Conservation (phyloP, 2,329 filamentous ascomycete genomes). For the Cladophialophora exuberans region DNA sequence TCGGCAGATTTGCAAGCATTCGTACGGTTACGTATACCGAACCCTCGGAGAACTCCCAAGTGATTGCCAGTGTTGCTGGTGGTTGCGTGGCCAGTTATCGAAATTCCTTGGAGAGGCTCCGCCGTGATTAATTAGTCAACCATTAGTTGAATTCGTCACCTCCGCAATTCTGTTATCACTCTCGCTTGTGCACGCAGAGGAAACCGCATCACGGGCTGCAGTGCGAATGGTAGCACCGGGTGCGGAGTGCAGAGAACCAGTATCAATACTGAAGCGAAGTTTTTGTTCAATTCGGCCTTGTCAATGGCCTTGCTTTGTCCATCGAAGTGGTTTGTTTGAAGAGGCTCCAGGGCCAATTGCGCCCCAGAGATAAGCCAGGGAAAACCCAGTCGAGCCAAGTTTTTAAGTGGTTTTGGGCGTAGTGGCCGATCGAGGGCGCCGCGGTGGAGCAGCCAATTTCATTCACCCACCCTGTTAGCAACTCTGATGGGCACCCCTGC, state of each 20-base stretch:
- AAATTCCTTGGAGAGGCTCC: neutral
- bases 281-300: neutral
- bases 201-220: too few relatives aligned
- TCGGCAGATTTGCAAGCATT: neutral
- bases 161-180: neutral
- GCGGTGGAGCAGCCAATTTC: constrained; percentile 24
- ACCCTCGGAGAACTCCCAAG: neutral
- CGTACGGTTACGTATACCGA: neutral
- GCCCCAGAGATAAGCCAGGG: neutral
- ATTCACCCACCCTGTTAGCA: constrained; percentile 19
- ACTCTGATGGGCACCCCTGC: neutral
- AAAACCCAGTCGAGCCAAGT: constrained; percentile 6
- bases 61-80: neutral
- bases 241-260: neutral
- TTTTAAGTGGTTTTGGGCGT: too few relatives aligned
- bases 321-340: constrained; percentile 9
- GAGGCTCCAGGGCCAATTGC: constrained; percentile 16
- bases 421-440: constrained; percentile 22
- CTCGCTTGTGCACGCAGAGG: neutral
- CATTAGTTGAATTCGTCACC: neutral
- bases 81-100: constrained; percentile 3
- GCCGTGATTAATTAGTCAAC: neutral
- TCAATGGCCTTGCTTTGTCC: constrained; percentile 4
- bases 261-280: neutral
- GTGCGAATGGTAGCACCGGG: neutral